phyloP scores from a whole-genome alignment of 2,329 filamentous ascomycete species.

The Microcyclosporella mali region DNA sequence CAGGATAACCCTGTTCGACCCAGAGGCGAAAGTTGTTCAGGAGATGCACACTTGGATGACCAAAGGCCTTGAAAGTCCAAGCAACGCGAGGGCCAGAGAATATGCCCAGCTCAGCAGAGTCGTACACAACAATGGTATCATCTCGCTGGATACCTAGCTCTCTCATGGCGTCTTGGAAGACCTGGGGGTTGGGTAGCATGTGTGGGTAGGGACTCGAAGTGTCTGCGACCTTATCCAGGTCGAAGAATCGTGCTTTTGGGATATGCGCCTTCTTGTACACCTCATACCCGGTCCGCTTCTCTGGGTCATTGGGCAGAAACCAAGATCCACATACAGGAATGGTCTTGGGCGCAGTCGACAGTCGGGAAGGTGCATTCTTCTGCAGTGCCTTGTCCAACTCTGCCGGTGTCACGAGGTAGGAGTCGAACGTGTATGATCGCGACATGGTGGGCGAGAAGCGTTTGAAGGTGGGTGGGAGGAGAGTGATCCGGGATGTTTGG shows the following conservation, averaged over 20 bases:
- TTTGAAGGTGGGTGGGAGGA: not conserved
- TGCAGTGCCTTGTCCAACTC: slow-evolving; percentile 76
- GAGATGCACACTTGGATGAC: slow-evolving; percentile 80
- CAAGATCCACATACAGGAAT: slow-evolving; percentile 88
- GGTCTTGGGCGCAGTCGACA: slow-evolving; percentile 74
- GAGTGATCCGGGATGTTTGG: not conserved
- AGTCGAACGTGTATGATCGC: slow-evolving; percentile 53
- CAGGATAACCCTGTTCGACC: slow-evolving; percentile 75
- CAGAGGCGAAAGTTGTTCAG: slow-evolving; percentile 96
- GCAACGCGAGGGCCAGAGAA: slow-evolving; percentile 90
- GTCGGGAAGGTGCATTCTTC: slow-evolving; percentile 71
- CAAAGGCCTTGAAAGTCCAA: slow-evolving; percentile 88
- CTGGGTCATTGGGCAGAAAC: slow-evolving; percentile 87
- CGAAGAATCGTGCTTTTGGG: slow-evolving; percentile 88
- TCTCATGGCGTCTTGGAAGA: slow-evolving; percentile 83
- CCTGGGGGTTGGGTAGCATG: slow-evolving; percentile 79
- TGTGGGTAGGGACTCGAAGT: slow-evolving; percentile 84
- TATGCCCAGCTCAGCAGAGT: slow-evolving; percentile 82
- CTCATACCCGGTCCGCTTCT: slow-evolving; percentile 68
- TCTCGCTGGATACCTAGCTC: slow-evolving; percentile 79
- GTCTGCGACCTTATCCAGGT: slow-evolving; percentile 88
- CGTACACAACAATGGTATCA: slow-evolving; percentile 90
- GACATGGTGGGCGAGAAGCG: slow-evolving; percentile 26
- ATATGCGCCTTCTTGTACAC: slow-evolving; percentile 79
- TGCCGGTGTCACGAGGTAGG: slow-evolving; percentile 78